A percentile compares a stretch with the other conserved stretches of the same genome.
Conservation (phyloP, 495 filamentous ascomycete species). For the Penicillium argentinense region DNA sequence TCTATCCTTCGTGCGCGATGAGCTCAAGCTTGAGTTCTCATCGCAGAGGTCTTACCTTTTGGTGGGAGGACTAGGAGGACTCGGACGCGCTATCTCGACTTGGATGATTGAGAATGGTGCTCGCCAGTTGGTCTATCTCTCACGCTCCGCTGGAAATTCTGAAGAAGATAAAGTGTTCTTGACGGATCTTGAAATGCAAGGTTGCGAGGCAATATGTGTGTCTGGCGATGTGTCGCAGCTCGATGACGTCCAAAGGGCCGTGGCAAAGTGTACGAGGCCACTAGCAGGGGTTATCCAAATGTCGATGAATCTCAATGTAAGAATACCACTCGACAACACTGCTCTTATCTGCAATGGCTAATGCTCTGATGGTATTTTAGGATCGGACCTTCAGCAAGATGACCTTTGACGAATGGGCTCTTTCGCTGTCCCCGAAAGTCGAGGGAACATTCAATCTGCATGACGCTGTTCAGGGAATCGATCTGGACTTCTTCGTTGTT, state of each 20-base stretch:
- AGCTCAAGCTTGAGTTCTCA: neutral
- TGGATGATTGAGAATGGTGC: conserved; percentile 63
- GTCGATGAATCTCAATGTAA: neutral
- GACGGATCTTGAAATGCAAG: conserved; percentile 2
- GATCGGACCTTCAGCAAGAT: neutral
- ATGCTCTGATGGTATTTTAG: neutral
- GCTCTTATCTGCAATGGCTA: too few species aligned
- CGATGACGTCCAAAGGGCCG: neutral
- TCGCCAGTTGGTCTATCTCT: conserved; percentile 50
- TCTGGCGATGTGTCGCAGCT: neutral
- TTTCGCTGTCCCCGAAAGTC: neutral
- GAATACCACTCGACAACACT: too few species aligned
- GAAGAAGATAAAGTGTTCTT: neutral
- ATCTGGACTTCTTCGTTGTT: conserved; percentile 16
- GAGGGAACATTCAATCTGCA: conserved; percentile 7
- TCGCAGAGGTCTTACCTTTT: conserved; percentile 31
- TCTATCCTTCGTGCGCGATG: neutral
- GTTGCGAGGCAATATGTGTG: neutral
- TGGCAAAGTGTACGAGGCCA: neutral
- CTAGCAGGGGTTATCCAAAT: conserved; percentile 2
- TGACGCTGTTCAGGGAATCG: neutral
- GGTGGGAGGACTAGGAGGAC: conserved; percentile 53
- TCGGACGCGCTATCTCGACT: conserved; percentile 54
- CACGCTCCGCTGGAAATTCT: conserved; percentile 20
- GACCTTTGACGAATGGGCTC: neutral